Base-by-base conservation (phyloP, 2,329 filamentous ascomycete genomes). In the Aspergillus sp. region DNA sequence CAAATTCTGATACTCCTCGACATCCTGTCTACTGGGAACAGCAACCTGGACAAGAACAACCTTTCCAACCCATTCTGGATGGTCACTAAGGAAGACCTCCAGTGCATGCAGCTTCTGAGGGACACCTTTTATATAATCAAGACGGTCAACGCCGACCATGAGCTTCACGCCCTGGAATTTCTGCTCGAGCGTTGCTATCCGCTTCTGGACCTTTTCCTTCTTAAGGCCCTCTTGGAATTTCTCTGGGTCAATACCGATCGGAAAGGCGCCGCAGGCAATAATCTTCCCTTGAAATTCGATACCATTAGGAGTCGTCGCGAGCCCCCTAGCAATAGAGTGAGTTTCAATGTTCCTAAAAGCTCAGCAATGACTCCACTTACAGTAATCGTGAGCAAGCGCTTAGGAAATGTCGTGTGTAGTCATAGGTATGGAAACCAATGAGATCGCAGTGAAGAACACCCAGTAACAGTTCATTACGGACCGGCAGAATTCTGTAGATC, bases 121-220 rank as follows among this genome's bases (percentile, higher is more conserved):
- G 7, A 98, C 90, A 50, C 93, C 93, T 72, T 97, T 97, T 81
- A 97, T 97, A 70, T 98, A 97, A 69, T 98, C 93, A 40, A 97
- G 79, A 39, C 93, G 87, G 66, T 98, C 93, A 40, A 97, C 93
- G 50, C 93, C 91, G 32, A 97, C 91, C 57, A 98, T 95, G 52
- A 97, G 79, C 72, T 96, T 96, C 57, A 95, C 88, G 37, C 90
- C 91, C 53, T 95, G 86, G 61, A 97, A 98, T 68, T 95, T 96
- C 62, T 86, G 85, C 60, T 87, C 83, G 5, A 97, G 76, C 2
- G 85, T 82, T 4, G 84, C 83, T 56, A 98, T 95, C 46, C 91
- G 87, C 58, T 91, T 85, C 61, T 91, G 84, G 1, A 97, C 89
- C 57, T 86, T 88, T 37, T 86, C 83, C 63, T 88, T 89, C 70